Conservation (phyloP, 139 green algal genomes). For the Edaphochlamys debaryana region DNA sequence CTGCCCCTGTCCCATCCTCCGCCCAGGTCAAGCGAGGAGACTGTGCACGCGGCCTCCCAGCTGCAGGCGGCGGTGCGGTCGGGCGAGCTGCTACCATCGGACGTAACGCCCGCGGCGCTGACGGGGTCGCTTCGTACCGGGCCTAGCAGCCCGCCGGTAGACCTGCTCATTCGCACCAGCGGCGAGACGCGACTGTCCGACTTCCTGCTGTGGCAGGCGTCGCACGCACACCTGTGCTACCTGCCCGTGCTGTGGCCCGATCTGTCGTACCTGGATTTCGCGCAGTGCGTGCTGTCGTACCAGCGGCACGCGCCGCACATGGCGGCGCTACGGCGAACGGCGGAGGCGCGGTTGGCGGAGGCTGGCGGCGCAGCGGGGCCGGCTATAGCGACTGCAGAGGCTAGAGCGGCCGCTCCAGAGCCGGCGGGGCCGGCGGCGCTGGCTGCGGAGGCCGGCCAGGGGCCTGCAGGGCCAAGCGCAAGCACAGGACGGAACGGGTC, state of each 20-base stretch:
- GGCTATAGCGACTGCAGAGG: no score
- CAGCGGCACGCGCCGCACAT: conserved; percentile 38
- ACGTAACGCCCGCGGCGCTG: conserved; percentile 52
- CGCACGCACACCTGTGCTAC: conserved; percentile 81
- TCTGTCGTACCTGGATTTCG: conserved; percentile 83
- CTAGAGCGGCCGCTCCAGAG: no score
- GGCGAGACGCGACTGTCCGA: conserved; percentile 91
- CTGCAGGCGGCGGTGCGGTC: conserved; percentile 38
- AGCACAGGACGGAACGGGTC: no score
- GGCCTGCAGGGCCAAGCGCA: no score
- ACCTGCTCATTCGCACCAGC: conserved; percentile 90
- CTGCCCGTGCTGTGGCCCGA: conserved; percentile 88
- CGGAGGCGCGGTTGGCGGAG: no score
- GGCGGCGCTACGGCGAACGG: no score
- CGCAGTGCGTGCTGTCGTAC: conserved; percentile 66
- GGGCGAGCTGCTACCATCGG: conserved; percentile 38
- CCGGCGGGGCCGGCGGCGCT: no score
- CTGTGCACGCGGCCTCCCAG: conserved; percentile 55
- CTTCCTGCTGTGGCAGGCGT: conserved; percentile 89
- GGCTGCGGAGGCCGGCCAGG: no score
- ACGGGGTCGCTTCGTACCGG: conserved; percentile 60
- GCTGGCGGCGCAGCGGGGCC: no score
- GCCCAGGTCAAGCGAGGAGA: conserved; percentile 73
- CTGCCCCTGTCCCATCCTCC: no score
- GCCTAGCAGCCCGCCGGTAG: conserved; percentile 72